Percentiles rank a stretch among this genome's conserved stretches.
phyloP scores from a whole-genome alignment of 2,329 filamentous ascomycete genomes.

The Cercospora nicotianae region DNA sequence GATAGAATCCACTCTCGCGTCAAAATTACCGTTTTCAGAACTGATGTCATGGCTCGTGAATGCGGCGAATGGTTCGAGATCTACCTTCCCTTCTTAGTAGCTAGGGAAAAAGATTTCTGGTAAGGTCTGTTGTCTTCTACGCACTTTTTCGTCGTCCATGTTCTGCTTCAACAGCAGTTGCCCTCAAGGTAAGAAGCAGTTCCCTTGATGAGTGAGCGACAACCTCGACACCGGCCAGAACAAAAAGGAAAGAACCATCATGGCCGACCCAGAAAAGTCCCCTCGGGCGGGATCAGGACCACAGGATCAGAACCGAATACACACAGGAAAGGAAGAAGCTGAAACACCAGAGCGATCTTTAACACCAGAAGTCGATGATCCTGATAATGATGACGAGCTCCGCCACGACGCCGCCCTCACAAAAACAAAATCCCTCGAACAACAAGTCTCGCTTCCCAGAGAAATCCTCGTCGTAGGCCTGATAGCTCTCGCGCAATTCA shows the following conservation, averaged over 20 bases:
- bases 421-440: constrained; percentile 29
- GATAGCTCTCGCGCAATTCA: constrained; percentile 36
- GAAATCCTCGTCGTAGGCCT: constrained; percentile 35
- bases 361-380: constrained; percentile 16
- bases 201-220: too few relatives aligned
- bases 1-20: background rate
- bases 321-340: constrained; percentile 19
- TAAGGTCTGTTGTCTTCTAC: background rate
- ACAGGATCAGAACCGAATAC: background rate
- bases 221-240: too few relatives aligned
- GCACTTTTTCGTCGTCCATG: background rate
- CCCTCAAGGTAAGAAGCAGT: too few relatives aligned
- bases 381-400: constrained; percentile 11
- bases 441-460: constrained; percentile 33
- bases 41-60: background rate
- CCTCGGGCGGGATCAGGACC: background rate
- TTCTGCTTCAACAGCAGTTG: background rate
- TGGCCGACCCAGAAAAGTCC: background rate
- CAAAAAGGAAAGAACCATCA: background rate
- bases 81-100: background rate
- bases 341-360: constrained; percentile 18
- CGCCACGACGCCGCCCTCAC: constrained; percentile 10
- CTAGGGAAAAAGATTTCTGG: background rate
- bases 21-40: background rate
- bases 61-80: background rate